Evolutionary conservation across 2,329 filamentous ascomycete species (phyloP).

Genomic region (Cladorrhinum sp.): DNA sequence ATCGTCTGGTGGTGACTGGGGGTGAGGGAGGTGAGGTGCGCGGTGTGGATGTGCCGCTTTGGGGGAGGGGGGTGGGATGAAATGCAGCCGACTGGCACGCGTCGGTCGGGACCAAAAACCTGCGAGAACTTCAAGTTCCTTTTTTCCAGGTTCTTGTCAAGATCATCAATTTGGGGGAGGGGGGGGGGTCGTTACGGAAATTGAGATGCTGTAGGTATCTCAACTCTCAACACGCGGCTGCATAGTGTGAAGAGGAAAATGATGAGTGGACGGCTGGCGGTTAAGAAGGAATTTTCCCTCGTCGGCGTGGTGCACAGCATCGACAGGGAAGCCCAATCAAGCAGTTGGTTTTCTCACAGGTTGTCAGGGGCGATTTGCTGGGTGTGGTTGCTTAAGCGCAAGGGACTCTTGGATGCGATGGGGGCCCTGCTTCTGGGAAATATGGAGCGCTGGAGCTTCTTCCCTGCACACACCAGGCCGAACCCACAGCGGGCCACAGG

Average conservation of each 20-base stretch:
- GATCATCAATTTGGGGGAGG: not conserved
- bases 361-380: constrained; percentile 31
- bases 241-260: constrained; percentile 1
- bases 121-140: constrained; percentile 10
- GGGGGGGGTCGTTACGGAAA: not conserved
- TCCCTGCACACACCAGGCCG: constrained; percentile 13
- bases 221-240: not conserved
- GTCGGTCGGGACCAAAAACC: not conserved
- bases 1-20: not conserved
- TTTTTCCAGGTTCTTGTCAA: constrained; percentile 13
- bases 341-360: constrained; percentile 25
- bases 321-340: constrained; percentile 29
- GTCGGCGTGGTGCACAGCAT: constrained; percentile 18
- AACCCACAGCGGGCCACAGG: constrained; percentile 7
- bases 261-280: constrained; percentile 12
- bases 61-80: not conserved
- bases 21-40: not conserved
- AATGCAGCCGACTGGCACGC: not conserved
- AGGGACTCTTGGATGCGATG: constrained; percentile 13
- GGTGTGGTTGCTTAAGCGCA: constrained; percentile 24
- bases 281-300: constrained; percentile 29
- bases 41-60: not conserved
- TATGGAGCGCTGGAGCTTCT: constrained; percentile 24
- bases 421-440: constrained; percentile 18
- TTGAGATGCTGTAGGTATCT: not conserved